Percentiles rank a stretch among this genome's conserved stretches.
These are phyloP conservation scores for Trypanosoma cruzi DNA, from an alignment of 208 protist species.

Conservation along the genomic window DNA sequence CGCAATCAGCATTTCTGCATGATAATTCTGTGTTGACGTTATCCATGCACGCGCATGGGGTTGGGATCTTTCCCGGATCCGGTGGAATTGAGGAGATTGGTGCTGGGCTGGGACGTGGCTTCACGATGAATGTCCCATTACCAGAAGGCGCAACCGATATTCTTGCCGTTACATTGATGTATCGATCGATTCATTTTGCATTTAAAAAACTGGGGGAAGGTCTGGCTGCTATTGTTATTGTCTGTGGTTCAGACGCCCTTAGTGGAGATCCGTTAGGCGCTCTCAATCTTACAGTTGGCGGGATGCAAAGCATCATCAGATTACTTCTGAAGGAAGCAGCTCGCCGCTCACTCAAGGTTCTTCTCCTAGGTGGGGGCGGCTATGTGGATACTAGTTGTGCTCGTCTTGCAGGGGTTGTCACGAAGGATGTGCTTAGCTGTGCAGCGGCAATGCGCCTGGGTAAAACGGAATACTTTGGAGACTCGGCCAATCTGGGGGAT, in stretches of 20 bases:
- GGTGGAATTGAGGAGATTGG: conserved; percentile 93
- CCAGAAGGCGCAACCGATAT: conserved; percentile 84
- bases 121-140: conserved; percentile 94
- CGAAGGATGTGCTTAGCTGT: conserved; percentile 52
- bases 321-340: conserved; percentile 31
- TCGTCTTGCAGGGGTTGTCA: conserved; percentile 38
- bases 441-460: conserved; percentile 27
- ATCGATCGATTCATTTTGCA: conserved; percentile 75
- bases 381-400: conserved; percentile 50
- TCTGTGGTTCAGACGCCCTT: conserved; percentile 97
- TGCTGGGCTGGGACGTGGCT: conserved; percentile 75
- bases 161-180: conserved; percentile 81
- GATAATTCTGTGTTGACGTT: conserved; percentile 97
- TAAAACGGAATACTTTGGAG: conserved; percentile 28
- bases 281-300: conserved; percentile 91
- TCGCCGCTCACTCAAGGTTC: conserved; percentile 25
- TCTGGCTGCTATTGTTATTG: conserved; percentile 95
- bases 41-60: conserved; percentile 97
- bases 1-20: conserved; percentile 97
- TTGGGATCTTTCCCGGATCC: conserved; percentile 94
- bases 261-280: conserved; percentile 94
- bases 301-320: conserved; percentile 40
- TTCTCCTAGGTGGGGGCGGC: conserved; percentile 47
- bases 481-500: conserved; percentile 32
- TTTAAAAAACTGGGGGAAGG: conserved; percentile 50